These are phyloP conservation scores for Carallia brachiata DNA, from an alignment of 345 rosid genomes.

Conservation along the genomic window DNA sequence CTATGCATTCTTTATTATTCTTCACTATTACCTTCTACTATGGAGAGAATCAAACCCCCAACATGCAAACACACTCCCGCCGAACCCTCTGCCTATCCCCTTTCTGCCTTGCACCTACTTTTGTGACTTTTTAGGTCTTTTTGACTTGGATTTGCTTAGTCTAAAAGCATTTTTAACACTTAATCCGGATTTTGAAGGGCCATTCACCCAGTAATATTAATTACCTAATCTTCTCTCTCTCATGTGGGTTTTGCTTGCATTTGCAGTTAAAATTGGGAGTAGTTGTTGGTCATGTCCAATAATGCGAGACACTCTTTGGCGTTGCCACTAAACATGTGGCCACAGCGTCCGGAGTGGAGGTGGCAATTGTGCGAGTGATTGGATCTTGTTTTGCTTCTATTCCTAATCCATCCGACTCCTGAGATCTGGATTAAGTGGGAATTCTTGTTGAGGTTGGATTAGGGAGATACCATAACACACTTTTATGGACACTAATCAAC, in stretches of 20 bases:
- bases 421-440: too few species aligned
- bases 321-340: constrained; percentile 25
- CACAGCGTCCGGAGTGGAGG: constrained; percentile 26
- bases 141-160: constrained; percentile 4
- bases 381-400: constrained; percentile 14
- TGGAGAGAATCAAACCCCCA: not conserved
- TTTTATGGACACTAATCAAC: too few species aligned
- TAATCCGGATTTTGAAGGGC: constrained; percentile 27
- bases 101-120: not conserved
- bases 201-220: not conserved
- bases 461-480: too few species aligned
- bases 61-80: constrained; percentile 18
- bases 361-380: not conserved
- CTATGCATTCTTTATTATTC: not conserved
- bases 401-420: not conserved
- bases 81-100: constrained; percentile 25
- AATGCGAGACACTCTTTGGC: too few species aligned
- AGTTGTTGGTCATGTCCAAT: not conserved
- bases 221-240: constrained; percentile 9
- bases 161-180: constrained; percentile 2
- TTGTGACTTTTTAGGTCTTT: not conserved
- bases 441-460: too few species aligned
- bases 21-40: not conserved
- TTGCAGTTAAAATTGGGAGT: not conserved
- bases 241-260: not conserved